A percentile compares a stretch with the other conserved stretches of the same genome.
Evolutionary conservation across 176 grass and related monocot genomes (phyloP).

Genomic region (Triticum timopheevii): DNA sequence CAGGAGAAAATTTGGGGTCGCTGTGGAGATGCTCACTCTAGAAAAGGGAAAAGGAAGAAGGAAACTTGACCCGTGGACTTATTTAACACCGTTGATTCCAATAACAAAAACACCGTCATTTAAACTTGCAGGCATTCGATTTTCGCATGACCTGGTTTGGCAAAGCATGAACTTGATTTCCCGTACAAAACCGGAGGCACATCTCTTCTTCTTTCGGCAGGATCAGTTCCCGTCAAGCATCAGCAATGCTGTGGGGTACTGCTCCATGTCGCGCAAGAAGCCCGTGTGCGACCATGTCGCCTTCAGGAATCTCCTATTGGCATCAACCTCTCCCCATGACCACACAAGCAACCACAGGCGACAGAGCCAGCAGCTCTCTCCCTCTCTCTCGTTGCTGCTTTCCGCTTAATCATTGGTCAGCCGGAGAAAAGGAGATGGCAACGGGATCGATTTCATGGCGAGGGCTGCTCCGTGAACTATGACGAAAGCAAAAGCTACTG

Average conservation of each 20-base stretch:
- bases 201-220: no score
- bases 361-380: background rate
- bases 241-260: no score
- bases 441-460: background rate
- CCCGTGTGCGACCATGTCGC: background rate
- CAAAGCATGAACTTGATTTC: no score
- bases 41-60: no score
- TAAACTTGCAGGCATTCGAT: no score
- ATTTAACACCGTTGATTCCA: no score
- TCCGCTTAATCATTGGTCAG: background rate
- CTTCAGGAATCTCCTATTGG: slow-evolving; percentile 2
- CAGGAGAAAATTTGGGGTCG: no score
- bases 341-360: background rate
- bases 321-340: background rate
- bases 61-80: no score
- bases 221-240: rapidly evolving
- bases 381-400: background rate
- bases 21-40: no score
- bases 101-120: no score
- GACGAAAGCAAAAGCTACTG: slow-evolving; percentile 27
- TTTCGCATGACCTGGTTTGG: no score
- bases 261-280: background rate
- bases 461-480: background rate
- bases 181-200: no score
- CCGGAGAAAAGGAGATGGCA: background rate